A percentile compares a stretch with the other conserved stretches of the same genome.
phyloP scores from a whole-genome alignment of 257 asterid species.

The Penstemon davidsonii region DNA sequence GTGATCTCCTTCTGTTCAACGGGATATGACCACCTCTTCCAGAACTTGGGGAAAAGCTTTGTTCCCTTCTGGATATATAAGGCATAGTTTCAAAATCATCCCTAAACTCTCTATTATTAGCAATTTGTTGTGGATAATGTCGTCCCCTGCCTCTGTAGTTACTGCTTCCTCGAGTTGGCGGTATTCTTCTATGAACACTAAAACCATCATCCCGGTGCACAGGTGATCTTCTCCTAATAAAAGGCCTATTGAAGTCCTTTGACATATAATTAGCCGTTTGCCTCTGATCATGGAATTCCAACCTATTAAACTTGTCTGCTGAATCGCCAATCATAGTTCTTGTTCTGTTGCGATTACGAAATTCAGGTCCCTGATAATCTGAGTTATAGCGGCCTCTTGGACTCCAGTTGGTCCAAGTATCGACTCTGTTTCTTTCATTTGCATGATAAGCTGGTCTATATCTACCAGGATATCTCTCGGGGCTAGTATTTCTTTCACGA shows the following conservation, averaged over 20 bases:
- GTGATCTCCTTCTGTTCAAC: constrained; percentile 51
- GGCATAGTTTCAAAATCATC: constrained; percentile 45
- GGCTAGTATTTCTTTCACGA: constrained; percentile 51
- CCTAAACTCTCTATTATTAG: constrained; percentile 42
- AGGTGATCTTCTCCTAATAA: constrained; percentile 53
- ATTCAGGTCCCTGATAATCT: constrained; percentile 43
- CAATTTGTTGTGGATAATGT: constrained; percentile 40
- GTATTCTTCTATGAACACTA: constrained; percentile 45
- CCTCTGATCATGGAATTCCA: constrained; percentile 43
- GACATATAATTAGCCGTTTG: constrained; percentile 43
- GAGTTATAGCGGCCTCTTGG: constrained; percentile 49
- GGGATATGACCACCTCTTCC: constrained; percentile 40
- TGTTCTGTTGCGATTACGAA: constrained; percentile 47
- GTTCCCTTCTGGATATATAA: constrained; percentile 50
- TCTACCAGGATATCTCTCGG: constrained; percentile 51
- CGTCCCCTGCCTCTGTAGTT: constrained; percentile 45
- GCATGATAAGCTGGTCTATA: constrained; percentile 41
- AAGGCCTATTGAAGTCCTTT: constrained; percentile 47
- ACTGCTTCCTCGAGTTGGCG: constrained; percentile 35
- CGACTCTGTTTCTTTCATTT: constrained; percentile 47
- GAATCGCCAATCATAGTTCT: constrained; percentile 39
- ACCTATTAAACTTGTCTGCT: constrained; percentile 43
- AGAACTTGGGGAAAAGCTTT: constrained; percentile 49
- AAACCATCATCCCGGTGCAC: constrained; percentile 50
- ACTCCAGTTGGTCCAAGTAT: constrained; percentile 53